Evolutionary conservation across 78 protist genomes (phyloP).

Genomic region (Dictyostelium brefeldianum): DNA sequence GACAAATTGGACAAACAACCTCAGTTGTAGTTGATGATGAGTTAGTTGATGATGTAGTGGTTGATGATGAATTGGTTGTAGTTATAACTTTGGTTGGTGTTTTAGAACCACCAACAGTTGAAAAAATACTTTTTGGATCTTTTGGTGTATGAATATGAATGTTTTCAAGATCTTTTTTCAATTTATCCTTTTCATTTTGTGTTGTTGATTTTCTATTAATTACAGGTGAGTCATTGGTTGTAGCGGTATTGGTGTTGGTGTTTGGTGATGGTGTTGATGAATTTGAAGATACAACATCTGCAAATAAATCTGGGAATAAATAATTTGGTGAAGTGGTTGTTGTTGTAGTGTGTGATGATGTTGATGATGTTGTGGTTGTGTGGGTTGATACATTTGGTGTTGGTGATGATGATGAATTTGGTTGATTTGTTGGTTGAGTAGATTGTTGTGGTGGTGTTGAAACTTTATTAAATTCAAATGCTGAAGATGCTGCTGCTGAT

Average conservation of each 20-base stretch:
- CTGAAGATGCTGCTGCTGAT: not conserved
- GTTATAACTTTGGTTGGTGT: conserved; percentile 16
- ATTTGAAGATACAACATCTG: not conserved
- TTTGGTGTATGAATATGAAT: conserved; percentile 12
- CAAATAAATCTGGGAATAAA: conserved; percentile 41
- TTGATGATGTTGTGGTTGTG: not conserved
- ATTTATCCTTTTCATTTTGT: conserved; percentile 9
- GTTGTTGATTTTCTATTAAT: conserved; percentile 26
- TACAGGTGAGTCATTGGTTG: conserved; percentile 14
- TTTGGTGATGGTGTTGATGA: not conserved
- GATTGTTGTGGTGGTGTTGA: not conserved
- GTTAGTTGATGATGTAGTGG: conserved; percentile 5
- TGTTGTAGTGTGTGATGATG: not conserved
- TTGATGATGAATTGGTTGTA: not conserved
- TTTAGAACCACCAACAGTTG: not conserved
- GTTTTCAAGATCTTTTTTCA: conserved; percentile 59
- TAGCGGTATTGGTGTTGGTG: not conserved
- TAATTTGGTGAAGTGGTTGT: conserved; percentile 15
- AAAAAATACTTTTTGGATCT: not conserved
- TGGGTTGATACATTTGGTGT: not conserved
- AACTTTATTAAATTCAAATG: conserved; percentile 5
- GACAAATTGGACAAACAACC: conserved; percentile 64
- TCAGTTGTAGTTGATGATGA: conserved; percentile 19
- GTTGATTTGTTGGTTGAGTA: conserved; percentile 9
- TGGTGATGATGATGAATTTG: not conserved